phyloP scores from a whole-genome alignment of 352 stramenopile species.

The Pythium vanterpoolii region DNA sequence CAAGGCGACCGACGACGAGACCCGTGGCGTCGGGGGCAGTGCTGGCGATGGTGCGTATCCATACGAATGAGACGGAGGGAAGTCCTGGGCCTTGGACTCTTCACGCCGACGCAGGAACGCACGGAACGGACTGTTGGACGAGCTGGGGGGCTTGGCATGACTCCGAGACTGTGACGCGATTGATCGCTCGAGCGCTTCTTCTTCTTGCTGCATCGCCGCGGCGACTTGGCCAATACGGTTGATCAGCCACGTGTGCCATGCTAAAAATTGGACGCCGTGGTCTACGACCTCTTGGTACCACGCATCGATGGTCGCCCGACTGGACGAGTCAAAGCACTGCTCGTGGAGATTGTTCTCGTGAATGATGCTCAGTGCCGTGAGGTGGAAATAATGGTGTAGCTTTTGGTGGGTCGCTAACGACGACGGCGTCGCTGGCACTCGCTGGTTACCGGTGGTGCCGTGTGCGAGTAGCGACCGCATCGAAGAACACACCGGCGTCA shows the following conservation, averaged over 20 bases:
- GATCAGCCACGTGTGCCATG: constrained; percentile 84
- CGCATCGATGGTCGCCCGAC: constrained; percentile 75
- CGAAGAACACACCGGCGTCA: neutral
- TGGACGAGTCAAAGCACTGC: constrained; percentile 75
- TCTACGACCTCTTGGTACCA: constrained; percentile 81
- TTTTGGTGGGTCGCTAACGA: constrained; percentile 79
- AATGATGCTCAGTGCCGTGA: constrained; percentile 84
- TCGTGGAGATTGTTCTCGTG: constrained; percentile 83
- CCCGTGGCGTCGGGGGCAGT: constrained; percentile 19
- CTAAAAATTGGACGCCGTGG: constrained; percentile 67
- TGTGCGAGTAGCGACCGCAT: constrained; percentile 12
- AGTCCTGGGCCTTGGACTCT: constrained; percentile 2
- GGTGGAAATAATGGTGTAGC: constrained; percentile 85
- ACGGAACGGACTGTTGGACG: constrained; percentile 24
- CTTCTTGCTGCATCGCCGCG: constrained; percentile 39
- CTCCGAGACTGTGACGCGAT: constrained; percentile 5
- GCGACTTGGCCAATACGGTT: constrained; percentile 72
- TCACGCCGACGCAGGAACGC: constrained; percentile 16
- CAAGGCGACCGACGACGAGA: constrained; percentile 61
- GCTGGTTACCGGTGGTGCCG: constrained; percentile 30
- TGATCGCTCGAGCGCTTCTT: constrained; percentile 24
- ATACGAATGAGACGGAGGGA: constrained; percentile 5
- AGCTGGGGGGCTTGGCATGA: constrained; percentile 1
- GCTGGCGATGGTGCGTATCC: constrained; percentile 7
- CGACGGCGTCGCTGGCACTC: constrained; percentile 41